Conservation (phyloP, 148 eudicot genomes). For the Rhododendron simsii region DNA sequence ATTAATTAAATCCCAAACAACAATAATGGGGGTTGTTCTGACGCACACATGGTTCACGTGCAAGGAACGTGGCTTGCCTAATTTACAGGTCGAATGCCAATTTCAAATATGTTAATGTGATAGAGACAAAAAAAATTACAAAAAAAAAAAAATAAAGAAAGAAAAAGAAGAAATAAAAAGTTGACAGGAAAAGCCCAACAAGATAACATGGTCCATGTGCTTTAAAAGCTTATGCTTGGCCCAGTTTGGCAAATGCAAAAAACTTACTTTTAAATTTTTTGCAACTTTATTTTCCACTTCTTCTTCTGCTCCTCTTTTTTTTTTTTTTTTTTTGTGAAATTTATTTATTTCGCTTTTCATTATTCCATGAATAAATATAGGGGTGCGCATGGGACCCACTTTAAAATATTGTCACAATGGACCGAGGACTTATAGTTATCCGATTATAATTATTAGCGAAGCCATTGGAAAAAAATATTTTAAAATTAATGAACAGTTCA, state of each 20-base stretch:
- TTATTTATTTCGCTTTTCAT: neutral
- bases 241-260: neutral
- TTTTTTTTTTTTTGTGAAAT: neutral
- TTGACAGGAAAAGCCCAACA: neutral
- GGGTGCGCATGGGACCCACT: too few relatives aligned
- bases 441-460: too few relatives aligned
- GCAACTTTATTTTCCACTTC: neutral
- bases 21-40: neutral
- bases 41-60: conserved; percentile 8
- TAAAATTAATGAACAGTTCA: too few relatives aligned
- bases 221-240: neutral
- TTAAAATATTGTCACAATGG: too few relatives aligned
- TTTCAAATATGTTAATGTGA: neutral
- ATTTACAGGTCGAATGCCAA: neutral
- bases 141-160: neutral
- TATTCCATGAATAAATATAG: too few relatives aligned
- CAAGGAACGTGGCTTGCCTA: conserved; percentile 1
- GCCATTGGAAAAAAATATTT: too few relatives aligned
- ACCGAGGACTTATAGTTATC: too few relatives aligned
- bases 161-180: neutral
- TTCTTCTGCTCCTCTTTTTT: neutral
- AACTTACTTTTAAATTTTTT: neutral
- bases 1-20: neutral
- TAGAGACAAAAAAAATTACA: neutral
- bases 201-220: neutral